Base-by-base conservation (phyloP, 2,329 filamentous ascomycete species). In the Lecanosticta acicola region DNA sequence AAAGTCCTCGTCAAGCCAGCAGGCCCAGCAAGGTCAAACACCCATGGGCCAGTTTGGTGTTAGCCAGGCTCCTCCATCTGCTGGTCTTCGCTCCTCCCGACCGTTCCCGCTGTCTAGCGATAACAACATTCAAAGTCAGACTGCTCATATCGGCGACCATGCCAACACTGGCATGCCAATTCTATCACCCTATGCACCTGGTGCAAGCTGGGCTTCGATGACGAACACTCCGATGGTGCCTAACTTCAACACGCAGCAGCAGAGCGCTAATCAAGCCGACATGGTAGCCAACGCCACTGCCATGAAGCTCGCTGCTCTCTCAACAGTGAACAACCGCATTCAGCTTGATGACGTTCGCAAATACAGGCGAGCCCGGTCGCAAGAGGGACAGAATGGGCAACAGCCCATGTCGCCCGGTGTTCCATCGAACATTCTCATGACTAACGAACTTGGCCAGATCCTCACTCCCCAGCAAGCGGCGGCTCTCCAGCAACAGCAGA, bases 261-360 rank as follows among this genome's bases (percentile, higher is more conserved):
- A 74, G 57, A 70, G 70, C 32, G 70, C 75, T 51, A 83, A 78
- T 45, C 90, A 96, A 66, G 90, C 89, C 13, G 93, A 98, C 62
- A 97, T 97, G 91, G 85, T 98, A 47, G 93, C 93, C 48, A 98
- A 97, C 64, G 93, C 93, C 19, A 97, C 93, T 13, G 93, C 93
- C 17, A 98, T 98, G 93, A 98, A 98, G 68, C 79, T 98, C 41
- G 93, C 93, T 37, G 93, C 93, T 14, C 75, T 98, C 37, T 97
- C 91, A 3, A 98, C 93, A 2, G 93, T 98, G 40, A 98, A 97
- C 73, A 98, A 97, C 68, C 86, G 93, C 34, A 95, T 98, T 61
- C 90, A 93, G 42, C 76, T 98, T 48, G 93, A 98, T 61, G 93
- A 98, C 66, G 91, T 94, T 51, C 87, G 90, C 62, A 97, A 97